phyloP scores from a whole-genome alignment of 768 basidiomycete genomes.

The Leucocoprinus leucothites region DNA sequence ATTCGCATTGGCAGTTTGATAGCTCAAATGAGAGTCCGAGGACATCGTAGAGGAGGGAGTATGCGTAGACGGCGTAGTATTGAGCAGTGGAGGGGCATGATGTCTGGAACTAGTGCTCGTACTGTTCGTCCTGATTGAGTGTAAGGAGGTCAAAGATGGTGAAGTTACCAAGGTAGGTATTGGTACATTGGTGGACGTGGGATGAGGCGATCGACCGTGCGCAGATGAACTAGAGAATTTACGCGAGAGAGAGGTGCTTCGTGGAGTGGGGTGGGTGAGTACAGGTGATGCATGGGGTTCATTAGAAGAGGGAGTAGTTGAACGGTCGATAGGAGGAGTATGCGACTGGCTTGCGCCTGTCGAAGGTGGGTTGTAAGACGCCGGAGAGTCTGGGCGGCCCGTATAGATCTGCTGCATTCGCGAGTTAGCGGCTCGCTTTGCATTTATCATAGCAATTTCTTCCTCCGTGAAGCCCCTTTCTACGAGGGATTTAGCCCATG shows the following conservation, averaged over 20 bases:
- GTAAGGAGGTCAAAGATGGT: slow-evolving; percentile 18
- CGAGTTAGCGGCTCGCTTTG: slow-evolving; percentile 31
- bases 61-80: slow-evolving; percentile 15
- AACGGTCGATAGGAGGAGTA: not conserved
- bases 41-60: slow-evolving; percentile 14
- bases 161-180: slow-evolving; percentile 16
- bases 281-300: slow-evolving; percentile 10
- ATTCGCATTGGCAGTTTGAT: slow-evolving; percentile 10
- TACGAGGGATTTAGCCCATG: slow-evolving; percentile 63
- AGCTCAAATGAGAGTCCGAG: slow-evolving; percentile 18
- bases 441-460: slow-evolving; percentile 61
- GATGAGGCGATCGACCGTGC: slow-evolving; percentile 13
- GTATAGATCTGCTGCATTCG: slow-evolving; percentile 32
- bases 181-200: slow-evolving; percentile 6
- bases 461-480: slow-evolving; percentile 65
- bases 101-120: slow-evolving; percentile 10
- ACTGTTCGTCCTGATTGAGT: slow-evolving; percentile 16
- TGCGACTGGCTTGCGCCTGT: not conserved
- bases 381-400: slow-evolving; percentile 33
- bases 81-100: slow-evolving; percentile 6
- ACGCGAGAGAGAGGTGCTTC: slow-evolving; percentile 33
- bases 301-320: slow-evolving; percentile 8
- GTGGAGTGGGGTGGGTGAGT: slow-evolving; percentile 28
- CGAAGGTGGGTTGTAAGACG: not conserved
- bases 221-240: slow-evolving; percentile 29